A percentile compares a stretch with the other conserved stretches of the same genome.
Evolutionary conservation across 1,284 basidiomycete species (phyloP).

Genomic region (Sutorius eximius): DNA sequence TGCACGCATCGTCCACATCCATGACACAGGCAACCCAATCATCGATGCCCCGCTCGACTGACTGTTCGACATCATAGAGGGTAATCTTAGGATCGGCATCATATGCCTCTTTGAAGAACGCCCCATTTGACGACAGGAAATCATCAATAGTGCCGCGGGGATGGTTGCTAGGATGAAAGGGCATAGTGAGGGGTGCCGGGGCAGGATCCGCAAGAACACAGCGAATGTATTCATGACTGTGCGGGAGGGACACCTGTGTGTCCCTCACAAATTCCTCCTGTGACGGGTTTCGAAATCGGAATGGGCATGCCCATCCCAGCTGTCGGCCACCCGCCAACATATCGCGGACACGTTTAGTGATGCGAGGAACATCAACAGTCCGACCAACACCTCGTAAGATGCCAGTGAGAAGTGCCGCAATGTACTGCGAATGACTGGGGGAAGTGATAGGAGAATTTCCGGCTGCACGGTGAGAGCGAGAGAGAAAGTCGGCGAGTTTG

Average conservation of each 20-base stretch:
- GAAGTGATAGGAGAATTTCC: not conserved
- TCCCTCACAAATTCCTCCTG: slow-evolving; percentile 27
- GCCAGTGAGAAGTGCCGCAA: slow-evolving; percentile 37
- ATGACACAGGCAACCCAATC: slow-evolving; percentile 27
- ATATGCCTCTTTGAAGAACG: slow-evolving; percentile 15
- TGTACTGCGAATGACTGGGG: slow-evolving; percentile 25
- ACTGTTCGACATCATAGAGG: slow-evolving; percentile 36
- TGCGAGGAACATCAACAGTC: slow-evolving; percentile 15
- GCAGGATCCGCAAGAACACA: slow-evolving; percentile 1
- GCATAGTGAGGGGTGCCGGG: not conserved
- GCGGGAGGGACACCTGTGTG: slow-evolving; percentile 29
- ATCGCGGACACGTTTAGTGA: slow-evolving; percentile 35
- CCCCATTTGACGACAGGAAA: slow-evolving; percentile 12
- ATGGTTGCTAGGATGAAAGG: slow-evolving; percentile 11
- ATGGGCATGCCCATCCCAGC: slow-evolving; percentile 4
- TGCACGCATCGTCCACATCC: too few relatives aligned
- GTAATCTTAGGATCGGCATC: slow-evolving; percentile 15
- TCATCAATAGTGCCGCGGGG: slow-evolving; percentile 11
- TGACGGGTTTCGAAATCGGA: slow-evolving; percentile 26
- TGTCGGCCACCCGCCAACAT: not conserved
- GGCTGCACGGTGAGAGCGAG: slow-evolving; percentile 6
- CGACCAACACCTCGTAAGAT: slow-evolving; percentile 33
- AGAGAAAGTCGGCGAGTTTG: slow-evolving; percentile 21
- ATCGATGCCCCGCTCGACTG: slow-evolving; percentile 29
- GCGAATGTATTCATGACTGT: slow-evolving; percentile 28